phyloP scores from a whole-genome alignment of 73 alveolate species.

The Paramecium caudatum region DNA sequence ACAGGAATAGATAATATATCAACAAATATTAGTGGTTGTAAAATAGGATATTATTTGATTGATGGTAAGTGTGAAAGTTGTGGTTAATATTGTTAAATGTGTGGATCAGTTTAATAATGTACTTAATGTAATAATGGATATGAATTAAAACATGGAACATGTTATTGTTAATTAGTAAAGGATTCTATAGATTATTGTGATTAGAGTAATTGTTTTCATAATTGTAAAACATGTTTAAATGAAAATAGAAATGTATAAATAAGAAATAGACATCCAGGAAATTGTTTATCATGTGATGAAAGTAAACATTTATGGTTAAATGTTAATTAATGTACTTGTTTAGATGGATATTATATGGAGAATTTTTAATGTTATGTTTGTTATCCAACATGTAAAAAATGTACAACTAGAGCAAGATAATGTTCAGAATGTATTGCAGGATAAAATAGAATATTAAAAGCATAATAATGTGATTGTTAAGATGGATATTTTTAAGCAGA shows the following conservation, averaged over 20 bases:
- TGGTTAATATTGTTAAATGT: not conserved
- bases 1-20: not conserved
- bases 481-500: constrained; percentile 27
- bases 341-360: constrained; percentile 57
- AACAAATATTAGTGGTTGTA: constrained; percentile 23
- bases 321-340: constrained; percentile 34
- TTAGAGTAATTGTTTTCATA: not conserved
- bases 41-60: not conserved
- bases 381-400: constrained; percentile 39
- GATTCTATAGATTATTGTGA: not conserved
- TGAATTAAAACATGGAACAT: not conserved
- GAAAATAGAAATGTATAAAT: not conserved
- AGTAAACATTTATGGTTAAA: not conserved
- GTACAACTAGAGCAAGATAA: not conserved
- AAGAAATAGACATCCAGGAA: not conserved
- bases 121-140: not conserved
- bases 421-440: constrained; percentile 13
- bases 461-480: constrained; percentile 5
- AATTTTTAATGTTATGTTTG: not conserved
- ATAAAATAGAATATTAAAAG: not conserved
- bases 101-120: not conserved
- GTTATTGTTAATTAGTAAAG: not conserved
- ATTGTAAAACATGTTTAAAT: constrained; percentile 23
- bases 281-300: constrained; percentile 45
- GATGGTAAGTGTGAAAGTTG: not conserved